A percentile compares a stretch with the other conserved stretches of the same genome.
Conservation (phyloP, 306 rosid species). For the Psophocarpus tetragonolobus region DNA sequence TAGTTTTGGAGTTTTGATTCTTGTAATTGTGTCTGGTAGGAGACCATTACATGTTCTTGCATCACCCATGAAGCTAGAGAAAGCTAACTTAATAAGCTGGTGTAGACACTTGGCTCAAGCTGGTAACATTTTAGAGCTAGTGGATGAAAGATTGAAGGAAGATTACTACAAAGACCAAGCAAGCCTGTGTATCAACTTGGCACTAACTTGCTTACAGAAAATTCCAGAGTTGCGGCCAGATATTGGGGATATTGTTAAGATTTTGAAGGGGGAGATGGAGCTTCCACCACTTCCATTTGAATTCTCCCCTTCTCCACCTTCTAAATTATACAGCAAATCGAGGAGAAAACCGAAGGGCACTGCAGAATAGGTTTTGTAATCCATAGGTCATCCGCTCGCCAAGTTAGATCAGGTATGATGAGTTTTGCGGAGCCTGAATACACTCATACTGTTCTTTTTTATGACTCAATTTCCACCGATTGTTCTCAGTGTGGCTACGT, state of each 20-base stretch:
- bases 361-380: slow-evolving; percentile 47
- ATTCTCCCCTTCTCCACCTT: slow-evolving; percentile 92
- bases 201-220: slow-evolving; percentile 76
- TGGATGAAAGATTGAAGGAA: slow-evolving; percentile 76
- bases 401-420: slow-evolving; percentile 35
- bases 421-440: slow-evolving; percentile 23
- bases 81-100: slow-evolving; percentile 93
- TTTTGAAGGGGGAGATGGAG: slow-evolving; percentile 88
- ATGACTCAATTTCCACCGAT: slow-evolving; percentile 27
- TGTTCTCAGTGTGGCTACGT: neutral
- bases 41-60: slow-evolving; percentile 87
- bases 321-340: slow-evolving; percentile 67
- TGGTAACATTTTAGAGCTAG: slow-evolving; percentile 80
- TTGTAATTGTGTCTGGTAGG: slow-evolving; percentile 90
- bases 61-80: slow-evolving; percentile 96
- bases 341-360: slow-evolving; percentile 61
- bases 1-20: slow-evolving; percentile 89
- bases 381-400: slow-evolving; percentile 4
- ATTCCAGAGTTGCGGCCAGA: slow-evolving; percentile 89
- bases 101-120: slow-evolving; percentile 82
- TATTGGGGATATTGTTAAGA: slow-evolving; percentile 79
- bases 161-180: slow-evolving; percentile 80
- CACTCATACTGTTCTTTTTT: slow-evolving; percentile 30
- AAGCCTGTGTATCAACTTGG: slow-evolving; percentile 79
- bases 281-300: slow-evolving; percentile 77